Conservation (phyloP, 805 yeast genomes). For the Saturnispora silvae region DNA sequence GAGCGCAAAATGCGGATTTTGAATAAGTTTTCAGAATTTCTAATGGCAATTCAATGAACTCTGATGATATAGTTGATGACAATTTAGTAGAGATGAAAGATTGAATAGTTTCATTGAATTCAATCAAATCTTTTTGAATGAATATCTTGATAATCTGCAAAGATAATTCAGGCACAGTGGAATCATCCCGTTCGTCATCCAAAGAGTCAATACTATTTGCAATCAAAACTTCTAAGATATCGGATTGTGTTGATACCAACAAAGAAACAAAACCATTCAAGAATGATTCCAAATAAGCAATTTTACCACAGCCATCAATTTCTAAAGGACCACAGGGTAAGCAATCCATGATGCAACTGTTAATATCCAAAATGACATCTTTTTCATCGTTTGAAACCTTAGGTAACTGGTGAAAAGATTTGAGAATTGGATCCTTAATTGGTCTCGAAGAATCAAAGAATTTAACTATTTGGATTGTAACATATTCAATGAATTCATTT, state of each 20-base stretch:
- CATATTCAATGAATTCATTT: conserved; percentile 8
- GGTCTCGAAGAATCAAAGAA: conserved; percentile 15
- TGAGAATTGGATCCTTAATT: conserved; percentile 9
- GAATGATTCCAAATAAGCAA: conserved; percentile 12
- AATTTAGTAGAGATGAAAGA: conserved; percentile 25
- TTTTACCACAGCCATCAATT: conserved; percentile 10
- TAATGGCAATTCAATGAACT: conserved; percentile 25
- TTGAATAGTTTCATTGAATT: conserved; percentile 21
- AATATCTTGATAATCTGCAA: conserved; percentile 22
- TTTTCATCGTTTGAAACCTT: conserved; percentile 13
- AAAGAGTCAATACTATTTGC: conserved; percentile 21
- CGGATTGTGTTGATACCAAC: conserved; percentile 13
- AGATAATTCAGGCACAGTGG: conserved; percentile 16
- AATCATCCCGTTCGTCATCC: conserved; percentile 15
- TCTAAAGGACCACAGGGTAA: conserved; percentile 17
- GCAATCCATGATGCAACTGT: conserved; percentile 16
- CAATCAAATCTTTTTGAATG: conserved; percentile 16
- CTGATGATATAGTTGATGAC: conserved; percentile 25
- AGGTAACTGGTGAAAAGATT: conserved; percentile 10
- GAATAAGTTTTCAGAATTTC: conserved; percentile 23
- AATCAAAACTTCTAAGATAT: conserved; percentile 15
- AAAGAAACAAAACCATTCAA: conserved; percentile 18
- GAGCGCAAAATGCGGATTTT: conserved; percentile 9
- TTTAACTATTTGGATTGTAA: conserved; percentile 11
- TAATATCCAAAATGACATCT: conserved; percentile 17